phyloP scores from a whole-genome alignment of 768 basidiomycete species.

The Termitomyces sp. region DNA sequence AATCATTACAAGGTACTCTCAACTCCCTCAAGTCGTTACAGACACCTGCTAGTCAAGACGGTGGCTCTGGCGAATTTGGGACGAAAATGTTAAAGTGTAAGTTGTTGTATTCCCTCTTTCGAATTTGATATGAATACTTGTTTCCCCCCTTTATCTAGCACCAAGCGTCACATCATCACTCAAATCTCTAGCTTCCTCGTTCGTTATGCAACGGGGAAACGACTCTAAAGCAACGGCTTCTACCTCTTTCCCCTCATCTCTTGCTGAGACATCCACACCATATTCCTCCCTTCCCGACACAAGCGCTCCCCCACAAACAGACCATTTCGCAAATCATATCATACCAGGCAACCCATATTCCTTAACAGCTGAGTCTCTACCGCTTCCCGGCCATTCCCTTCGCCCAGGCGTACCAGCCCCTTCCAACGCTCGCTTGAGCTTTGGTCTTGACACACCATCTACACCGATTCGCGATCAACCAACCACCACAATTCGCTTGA shows the following conservation, averaged over 20 bases:
- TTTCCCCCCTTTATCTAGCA: conserved; percentile 31
- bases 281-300: conserved; percentile 38
- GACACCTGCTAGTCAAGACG: conserved; percentile 27
- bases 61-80: conserved; percentile 67
- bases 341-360: neutral
- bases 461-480: conserved; percentile 40
- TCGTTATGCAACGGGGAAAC: conserved; percentile 60
- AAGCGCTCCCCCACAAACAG: conserved; percentile 37
- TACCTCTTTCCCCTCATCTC: conserved; percentile 16
- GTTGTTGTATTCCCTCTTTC: conserved; percentile 14
- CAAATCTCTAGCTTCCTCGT: conserved; percentile 70
- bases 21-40: conserved; percentile 46
- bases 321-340: conserved; percentile 45
- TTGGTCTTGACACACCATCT: conserved; percentile 41
- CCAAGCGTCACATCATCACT: conserved; percentile 71
- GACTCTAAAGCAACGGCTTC: conserved; percentile 17
- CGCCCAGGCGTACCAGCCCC: conserved; percentile 64
- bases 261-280: conserved; percentile 37
- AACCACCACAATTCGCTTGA: conserved; percentile 51
- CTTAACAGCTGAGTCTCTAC: conserved; percentile 31
- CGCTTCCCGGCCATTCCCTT: conserved; percentile 57
- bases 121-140: conserved; percentile 1
- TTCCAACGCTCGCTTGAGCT: conserved; percentile 54
- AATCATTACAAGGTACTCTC: conserved; percentile 45
- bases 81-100: conserved; percentile 59